These are phyloP conservation scores for Dipteronia dyeriana DNA, from an alignment of 345 rosid genomes.

Conservation along the genomic window DNA sequence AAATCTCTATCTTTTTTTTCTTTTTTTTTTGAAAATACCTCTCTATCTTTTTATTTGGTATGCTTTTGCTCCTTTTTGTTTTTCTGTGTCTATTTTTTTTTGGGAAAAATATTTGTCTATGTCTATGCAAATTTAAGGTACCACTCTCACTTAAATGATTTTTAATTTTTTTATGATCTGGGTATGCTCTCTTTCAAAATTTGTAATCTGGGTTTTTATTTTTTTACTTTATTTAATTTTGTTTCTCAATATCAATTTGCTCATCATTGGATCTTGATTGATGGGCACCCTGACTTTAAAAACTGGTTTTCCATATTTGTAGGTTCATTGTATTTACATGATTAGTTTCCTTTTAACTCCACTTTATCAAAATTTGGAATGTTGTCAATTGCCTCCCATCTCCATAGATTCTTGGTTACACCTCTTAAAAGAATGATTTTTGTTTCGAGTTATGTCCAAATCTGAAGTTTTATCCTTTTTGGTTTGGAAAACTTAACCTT, in stretches of 20 bases:
- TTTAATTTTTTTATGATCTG: neutral
- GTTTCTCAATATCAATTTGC: neutral
- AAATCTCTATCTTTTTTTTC: too few relatives aligned
- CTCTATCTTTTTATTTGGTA: slow-evolving; percentile 19
- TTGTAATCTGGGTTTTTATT: slow-evolving; percentile 1
- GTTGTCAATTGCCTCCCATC: slow-evolving; percentile 15
- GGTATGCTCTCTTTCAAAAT: slow-evolving; percentile 11
- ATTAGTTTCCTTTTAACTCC: slow-evolving; percentile 18
- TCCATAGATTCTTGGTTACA: slow-evolving; percentile 9
- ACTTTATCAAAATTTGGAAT: slow-evolving; percentile 27
- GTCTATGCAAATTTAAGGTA: slow-evolving; percentile 26
- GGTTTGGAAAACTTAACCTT: slow-evolving; percentile 21
- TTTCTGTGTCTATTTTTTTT: slow-evolving; percentile 15
- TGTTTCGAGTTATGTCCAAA: slow-evolving; percentile 14
- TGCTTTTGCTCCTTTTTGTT: slow-evolving; percentile 11
- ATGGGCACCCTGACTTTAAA: slow-evolving; percentile 20
- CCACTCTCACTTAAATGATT: slow-evolving; percentile 3
- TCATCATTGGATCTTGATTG: slow-evolving; percentile 34
- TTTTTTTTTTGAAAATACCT: too few relatives aligned
- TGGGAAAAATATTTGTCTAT: neutral
- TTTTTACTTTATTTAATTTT: neutral
- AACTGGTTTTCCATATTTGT: slow-evolving; percentile 17
- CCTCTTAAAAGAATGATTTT: slow-evolving; percentile 17
- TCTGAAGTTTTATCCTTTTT: neutral
- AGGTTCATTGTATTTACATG: slow-evolving; percentile 20